Evolutionary conservation across 176 grass and related monocot genomes (phyloP).

Genomic region (Oryza meridionalis): DNA sequence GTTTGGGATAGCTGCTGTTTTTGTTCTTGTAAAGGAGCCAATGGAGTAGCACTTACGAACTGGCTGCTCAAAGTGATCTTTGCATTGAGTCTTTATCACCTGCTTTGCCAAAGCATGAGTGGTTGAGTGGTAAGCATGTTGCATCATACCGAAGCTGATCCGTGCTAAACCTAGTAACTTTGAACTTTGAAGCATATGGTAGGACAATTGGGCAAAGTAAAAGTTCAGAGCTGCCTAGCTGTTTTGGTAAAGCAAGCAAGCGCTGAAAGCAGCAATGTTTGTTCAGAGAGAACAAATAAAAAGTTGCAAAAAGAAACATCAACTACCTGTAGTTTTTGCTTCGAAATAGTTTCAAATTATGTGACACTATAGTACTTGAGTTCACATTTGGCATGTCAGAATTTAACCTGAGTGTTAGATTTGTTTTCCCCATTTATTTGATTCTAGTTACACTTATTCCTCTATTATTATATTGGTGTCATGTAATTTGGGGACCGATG

Average conservation of each 20-base stretch:
- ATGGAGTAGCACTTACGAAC: not conserved
- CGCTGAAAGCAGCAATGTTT: not conserved
- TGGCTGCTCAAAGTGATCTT: not conserved
- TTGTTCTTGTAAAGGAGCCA: not conserved
- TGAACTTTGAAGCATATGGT: constrained; percentile 8
- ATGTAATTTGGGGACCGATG: not conserved
- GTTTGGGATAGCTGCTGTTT: not conserved
- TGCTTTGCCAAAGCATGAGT: not conserved
- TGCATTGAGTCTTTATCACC: not conserved
- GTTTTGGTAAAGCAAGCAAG: not conserved
- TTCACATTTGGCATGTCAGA: not conserved
- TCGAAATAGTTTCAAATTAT: too few relatives aligned
- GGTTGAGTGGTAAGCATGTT: not conserved
- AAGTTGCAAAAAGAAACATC: not conserved
- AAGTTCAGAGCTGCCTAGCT: not conserved
- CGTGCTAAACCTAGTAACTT: not conserved
- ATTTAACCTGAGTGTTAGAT: not conserved
- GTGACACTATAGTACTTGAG: not conserved
- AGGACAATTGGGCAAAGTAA: not conserved
- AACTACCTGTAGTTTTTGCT: not conserved
- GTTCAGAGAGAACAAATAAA: not conserved
- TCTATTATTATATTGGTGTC: not conserved
- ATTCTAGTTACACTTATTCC: not conserved
- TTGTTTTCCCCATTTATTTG: not conserved
- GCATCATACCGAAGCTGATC: not conserved